Base-by-base conservation (phyloP, 2,329 filamentous ascomycete species). In the Eutypella sp. region DNA sequence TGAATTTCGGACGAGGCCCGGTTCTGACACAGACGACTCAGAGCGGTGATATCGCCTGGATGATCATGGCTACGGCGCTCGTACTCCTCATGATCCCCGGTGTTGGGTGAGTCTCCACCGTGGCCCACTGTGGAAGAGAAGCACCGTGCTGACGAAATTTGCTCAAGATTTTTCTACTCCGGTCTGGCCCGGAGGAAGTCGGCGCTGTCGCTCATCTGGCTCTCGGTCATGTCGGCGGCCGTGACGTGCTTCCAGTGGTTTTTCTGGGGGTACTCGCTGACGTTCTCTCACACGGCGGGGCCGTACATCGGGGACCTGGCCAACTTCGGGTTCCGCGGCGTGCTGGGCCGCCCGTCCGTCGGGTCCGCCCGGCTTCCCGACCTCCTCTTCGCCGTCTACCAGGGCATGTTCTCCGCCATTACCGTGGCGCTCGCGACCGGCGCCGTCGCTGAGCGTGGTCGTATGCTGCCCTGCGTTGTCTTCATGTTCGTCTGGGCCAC, bases 401-500 rank as follows among this genome's bases (percentile, higher is more conserved):
- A 92, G 68, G 86, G 87, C 71, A 91, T 91, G 86, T 92, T 92
- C 70, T 87, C 88, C 43, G 79, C 82, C 57, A 89, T 95, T 70
- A 95, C 86, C 29, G 88, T 95, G 38, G 89, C 89, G 39, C 80
- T 95, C 39, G 88, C 87, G 5, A 84, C 89, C 31, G 89, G 89
- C 50, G 89, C 89, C 41, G 87, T 90, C 25, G 89, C 89, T 42
- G 90, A 96, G 65, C 80, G 90, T 55, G 90, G 90, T 50, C 82
- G 89, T 50, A 91, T 95, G 83, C 80, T 93, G 5, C 89, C 90
- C 11, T 90, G 86, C 64, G 81, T 95, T 55, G 75, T 95, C 60
- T 95, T 95, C 75, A 93, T 95, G 84, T 92, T 96, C 61, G 72
- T 95, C 64, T 96, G 90, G 90, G 78, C 85, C 1, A 96, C 90